Base-by-base conservation (phyloP, 1,284 basidiomycete genomes). In the Apiotrichum gamsii region DNA sequence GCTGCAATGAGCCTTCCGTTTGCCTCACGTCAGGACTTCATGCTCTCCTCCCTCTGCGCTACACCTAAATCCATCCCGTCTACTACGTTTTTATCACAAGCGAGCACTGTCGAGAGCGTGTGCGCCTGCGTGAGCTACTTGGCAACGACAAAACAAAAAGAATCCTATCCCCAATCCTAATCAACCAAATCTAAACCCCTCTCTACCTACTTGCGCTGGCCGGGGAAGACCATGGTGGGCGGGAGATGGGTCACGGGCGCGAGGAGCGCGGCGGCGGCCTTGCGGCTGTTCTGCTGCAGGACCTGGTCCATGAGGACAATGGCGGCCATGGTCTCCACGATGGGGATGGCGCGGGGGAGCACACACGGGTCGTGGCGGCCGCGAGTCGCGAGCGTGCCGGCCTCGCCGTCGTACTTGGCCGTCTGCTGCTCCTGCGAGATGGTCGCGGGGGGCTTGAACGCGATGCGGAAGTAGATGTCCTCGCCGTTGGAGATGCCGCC, bases 301-400 rank as follows among this genome's bases (percentile, higher is more conserved):
- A 94, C 75, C 61, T 84, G 80, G 70, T 99, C 95, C 85, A 98
- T 91, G 60, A 96, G 78, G 52, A 95, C 93, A 36, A 98, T 77
- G 18, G 87, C 85, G 1, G 94, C 90, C 95, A 99, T 98, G 1
- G 90, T 83, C 76, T 99, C 95, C 24, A 98, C 93, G 62, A 99
- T 99, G 34, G 95, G 93, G 20, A 99, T 90, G 8, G 95, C 95
- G 34, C 79, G 83, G 25, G 95, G 94, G 8, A 98, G 91, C 38
- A 99, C 95, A 67, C 95, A 99, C 11, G 95, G 94, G 70, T 97
- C 93, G 72, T 96, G 93, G 50, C 95, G 80, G 10, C 95, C 95
- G 39, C 90, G 80, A 21, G 94, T 87, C 28, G 89, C 90, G 37
- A 99, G 80, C 25, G 81, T 81, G 24, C 95, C 95, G 0, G 80